Evolutionary conservation across 1,284 basidiomycete genomes (phyloP), one percentile per base, ranked within the genome.

Genomic region (Exobasidium cylindrosporum): DNA sequence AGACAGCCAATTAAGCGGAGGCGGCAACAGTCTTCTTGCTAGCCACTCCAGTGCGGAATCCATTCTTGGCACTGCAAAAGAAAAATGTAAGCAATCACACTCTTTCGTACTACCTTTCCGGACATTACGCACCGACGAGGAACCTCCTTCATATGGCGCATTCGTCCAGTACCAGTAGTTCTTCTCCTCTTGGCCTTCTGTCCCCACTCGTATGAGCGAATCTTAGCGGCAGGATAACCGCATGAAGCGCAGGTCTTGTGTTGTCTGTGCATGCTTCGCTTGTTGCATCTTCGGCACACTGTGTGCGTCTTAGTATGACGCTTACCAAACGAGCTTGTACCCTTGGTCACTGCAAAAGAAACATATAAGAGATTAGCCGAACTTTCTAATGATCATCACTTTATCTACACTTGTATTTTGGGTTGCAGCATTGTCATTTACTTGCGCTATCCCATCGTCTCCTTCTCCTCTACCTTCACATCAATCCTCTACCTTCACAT

Each of bases 181-280:
- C 96, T 95, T 88, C 95, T 89, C 84, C 95, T 89, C 88, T 97
- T 97, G 65, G 94, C 95, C 87, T 98, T 98, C 82, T 89, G 86
- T 74, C 92, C 92, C 95, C 95, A 98, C 84, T 97, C 90, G 84
- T 88, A 97, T 77, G 91, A 94, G 81, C 95, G 88, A 79, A 94
- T 84, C 85, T 93, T 97, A 68, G 95, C 94, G 63, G 91, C 84
- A 61, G 95, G 95, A 85, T 93, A 97, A 63, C 95, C 96, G 82
- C 96, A 97, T 81, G 92, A 89, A 57, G 89, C 90, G 83, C 95
- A 98, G 71, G 88, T 89, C 86, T 96, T 92, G 86, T 97, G 90
- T 84, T 97, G 94, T 83, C 87, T 89, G 87, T 97, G 94, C 87
- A 96, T 93, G 46, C 91, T 86, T 69, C 92, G 88, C 82, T 87